phyloP scores from a whole-genome alignment of 352 stramenopile species.

The Peronospora farinosa region DNA sequence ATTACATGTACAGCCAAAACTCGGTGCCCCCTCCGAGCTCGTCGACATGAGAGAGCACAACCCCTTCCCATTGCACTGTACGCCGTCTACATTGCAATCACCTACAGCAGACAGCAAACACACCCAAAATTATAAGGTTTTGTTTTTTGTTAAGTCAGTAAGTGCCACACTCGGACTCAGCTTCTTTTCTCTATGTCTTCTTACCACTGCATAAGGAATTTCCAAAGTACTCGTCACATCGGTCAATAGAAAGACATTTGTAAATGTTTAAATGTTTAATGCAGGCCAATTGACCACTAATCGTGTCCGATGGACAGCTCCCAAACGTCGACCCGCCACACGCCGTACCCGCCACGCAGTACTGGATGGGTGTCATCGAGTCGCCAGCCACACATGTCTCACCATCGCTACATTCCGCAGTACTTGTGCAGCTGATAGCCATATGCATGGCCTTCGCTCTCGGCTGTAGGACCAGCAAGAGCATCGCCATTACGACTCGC shows the following conservation, averaged over 20 bases:
- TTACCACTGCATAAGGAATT: conserved; percentile 47
- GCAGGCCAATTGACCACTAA: conserved; percentile 62
- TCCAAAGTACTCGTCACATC: conserved; percentile 68
- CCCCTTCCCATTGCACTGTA: conserved; percentile 66
- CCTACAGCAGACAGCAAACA: conserved; percentile 12
- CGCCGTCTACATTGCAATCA: conserved; percentile 35
- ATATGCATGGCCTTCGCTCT: conserved; percentile 18
- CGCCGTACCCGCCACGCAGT: conserved; percentile 50
- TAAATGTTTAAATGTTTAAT: conserved; percentile 62
- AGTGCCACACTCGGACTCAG: not conserved
- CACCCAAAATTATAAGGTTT: conserved; percentile 1
- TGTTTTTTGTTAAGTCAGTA: not conserved
- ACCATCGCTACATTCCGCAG: conserved; percentile 50
- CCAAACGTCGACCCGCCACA: conserved; percentile 47
- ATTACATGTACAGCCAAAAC: conserved; percentile 60
- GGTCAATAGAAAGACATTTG: conserved; percentile 73
- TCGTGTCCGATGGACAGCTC: conserved; percentile 51
- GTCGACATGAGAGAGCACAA: conserved; percentile 40
- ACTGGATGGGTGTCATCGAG: conserved; percentile 49
- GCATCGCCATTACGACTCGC: conserved; percentile 9
- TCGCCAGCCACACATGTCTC: conserved; percentile 74
- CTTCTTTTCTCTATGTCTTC: conserved; percentile 2
- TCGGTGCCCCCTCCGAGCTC: conserved; percentile 23
- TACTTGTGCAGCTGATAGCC: conserved; percentile 52
- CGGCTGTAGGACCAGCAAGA: conserved; percentile 7